Evolutionary conservation across 2,329 filamentous ascomycete genomes (phyloP), one percentile per base, ranked within the genome.

Genomic region (Claviceps capensis): DNA sequence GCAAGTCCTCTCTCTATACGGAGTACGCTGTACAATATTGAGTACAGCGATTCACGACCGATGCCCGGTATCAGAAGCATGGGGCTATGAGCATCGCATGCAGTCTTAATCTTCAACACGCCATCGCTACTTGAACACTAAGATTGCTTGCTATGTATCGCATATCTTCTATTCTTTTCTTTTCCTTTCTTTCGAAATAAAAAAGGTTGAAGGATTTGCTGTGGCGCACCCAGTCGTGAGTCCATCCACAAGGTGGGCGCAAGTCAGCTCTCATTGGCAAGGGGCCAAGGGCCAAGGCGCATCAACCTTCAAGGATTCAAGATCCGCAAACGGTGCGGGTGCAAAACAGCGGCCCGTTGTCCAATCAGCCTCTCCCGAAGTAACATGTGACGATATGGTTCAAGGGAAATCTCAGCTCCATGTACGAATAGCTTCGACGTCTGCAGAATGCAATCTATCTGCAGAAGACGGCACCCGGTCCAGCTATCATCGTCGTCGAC

Each of bases 401-500:
- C 38, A 40, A 17, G 38, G 6, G 5, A n/a, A 17, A 40, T 40
- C 6, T 16, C n/a, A 7, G 14, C 38, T 16, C 16, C 14, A n/a
- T n/a, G 38, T 11, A n/a, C 38, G 38, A 6, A 8, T n/a, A 7
- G 38, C 14, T 16, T 40, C 38, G 8, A n/a, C 14, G 38, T 40
- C n/a, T n/a, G 26, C 6, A 26, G 26, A 8, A 26, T 26, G 26
- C 26, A 8, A 26, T 8, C 26, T 26, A 26, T 26, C 22, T 22
- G 26, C 26, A 30, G 26, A 30, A 30, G 26, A 30, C 26, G 13
- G 55, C 61, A 3, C 54, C 60, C 5, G 68, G 69, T 0, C 60
- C 61, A 0, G 67, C 63, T 11, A 49, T 64, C 26, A 56, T 71
- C 47, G 46, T 61, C 4, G 46, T 59, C 3, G 53, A 54, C 9